A percentile compares a stretch with the other conserved stretches of the same genome.
phyloP scores from a whole-genome alignment of 2,329 filamentous ascomycete species.

The Tolypocladium amazonense region DNA sequence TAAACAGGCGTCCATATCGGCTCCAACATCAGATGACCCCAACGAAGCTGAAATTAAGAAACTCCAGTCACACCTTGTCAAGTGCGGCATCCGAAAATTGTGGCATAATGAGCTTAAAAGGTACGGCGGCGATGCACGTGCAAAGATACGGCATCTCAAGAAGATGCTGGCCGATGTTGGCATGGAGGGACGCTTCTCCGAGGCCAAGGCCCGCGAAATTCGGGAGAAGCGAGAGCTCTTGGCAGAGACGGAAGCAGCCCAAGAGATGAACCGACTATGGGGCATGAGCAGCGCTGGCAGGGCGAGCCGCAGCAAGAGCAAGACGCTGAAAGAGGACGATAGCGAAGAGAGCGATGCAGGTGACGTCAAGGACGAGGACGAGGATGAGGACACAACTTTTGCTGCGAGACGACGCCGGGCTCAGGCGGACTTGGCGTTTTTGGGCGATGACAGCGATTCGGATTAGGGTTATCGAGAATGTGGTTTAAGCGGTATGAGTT shows the following conservation, averaged over 20 bases:
- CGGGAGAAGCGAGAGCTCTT: conserved; percentile 77
- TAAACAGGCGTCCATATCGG: conserved; percentile 15
- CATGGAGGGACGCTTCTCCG: conserved; percentile 82
- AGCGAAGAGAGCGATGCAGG: conserved; percentile 17
- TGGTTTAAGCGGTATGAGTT: background rate
- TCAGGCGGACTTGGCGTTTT: conserved; percentile 49
- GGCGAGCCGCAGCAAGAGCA: conserved; percentile 28
- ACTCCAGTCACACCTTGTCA: conserved; percentile 73
- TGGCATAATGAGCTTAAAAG: conserved; percentile 79
- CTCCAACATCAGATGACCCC: conserved; percentile 32
- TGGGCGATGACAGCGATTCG: conserved; percentile 59
- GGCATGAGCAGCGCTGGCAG: conserved; percentile 39
- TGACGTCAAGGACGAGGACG: conserved; percentile 12
- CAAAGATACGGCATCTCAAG: conserved; percentile 75
- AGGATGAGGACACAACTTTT: conserved; percentile 20
- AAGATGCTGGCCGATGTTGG: conserved; percentile 69
- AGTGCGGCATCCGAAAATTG: conserved; percentile 87
- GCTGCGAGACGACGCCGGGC: conserved; percentile 36
- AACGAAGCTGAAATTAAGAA: conserved; percentile 77
- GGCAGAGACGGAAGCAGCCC: conserved; percentile 74
- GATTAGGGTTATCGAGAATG: conserved; percentile 26
- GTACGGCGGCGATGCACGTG: conserved; percentile 58
- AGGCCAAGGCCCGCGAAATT: conserved; percentile 75
- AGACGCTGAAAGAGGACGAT: conserved; percentile 19
- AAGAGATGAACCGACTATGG: conserved; percentile 73